phyloP scores from a whole-genome alignment of 2,329 filamentous ascomycete genomes.

The Fusarium palustre region DNA sequence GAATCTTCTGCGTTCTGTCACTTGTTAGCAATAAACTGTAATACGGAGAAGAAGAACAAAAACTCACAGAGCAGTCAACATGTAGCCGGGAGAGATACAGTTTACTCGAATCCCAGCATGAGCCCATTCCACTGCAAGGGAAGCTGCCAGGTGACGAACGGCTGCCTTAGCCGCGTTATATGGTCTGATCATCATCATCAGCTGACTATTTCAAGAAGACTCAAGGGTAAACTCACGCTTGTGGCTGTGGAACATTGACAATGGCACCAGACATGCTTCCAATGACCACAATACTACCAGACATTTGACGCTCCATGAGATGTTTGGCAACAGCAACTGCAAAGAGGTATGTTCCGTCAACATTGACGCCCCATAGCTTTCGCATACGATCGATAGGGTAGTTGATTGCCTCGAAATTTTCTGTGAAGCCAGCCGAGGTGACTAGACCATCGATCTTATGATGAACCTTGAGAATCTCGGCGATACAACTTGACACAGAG shows the following conservation, averaged over 20 bases:
- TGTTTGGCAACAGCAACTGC: slow-evolving; percentile 86
- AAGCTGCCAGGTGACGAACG: slow-evolving; percentile 86
- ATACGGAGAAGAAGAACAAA: accelerated
- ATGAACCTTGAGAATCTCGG: slow-evolving; percentile 68
- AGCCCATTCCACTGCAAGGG: slow-evolving; percentile 94
- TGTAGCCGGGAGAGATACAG: slow-evolving; percentile 94
- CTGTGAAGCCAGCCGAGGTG: slow-evolving; percentile 93
- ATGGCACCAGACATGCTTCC: slow-evolving; percentile 94
- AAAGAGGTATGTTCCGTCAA: slow-evolving; percentile 91
- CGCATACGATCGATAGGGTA: slow-evolving; percentile 92
- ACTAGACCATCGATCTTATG: slow-evolving; percentile 92
- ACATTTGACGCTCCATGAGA: slow-evolving; percentile 81
- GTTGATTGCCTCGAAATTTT: slow-evolving; percentile 90
- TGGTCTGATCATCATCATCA: slow-evolving; percentile 59
- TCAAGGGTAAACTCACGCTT: slow-evolving; percentile 65
- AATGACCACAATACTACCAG: slow-evolving; percentile 91
- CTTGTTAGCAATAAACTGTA: background rate
- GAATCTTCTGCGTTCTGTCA: slow-evolving; percentile 85
- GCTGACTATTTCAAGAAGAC: accelerated
- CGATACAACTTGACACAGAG: slow-evolving; percentile 79
- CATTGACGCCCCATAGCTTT: slow-evolving; percentile 94
- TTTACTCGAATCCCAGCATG: slow-evolving; percentile 89
- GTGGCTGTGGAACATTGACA: slow-evolving; percentile 94
- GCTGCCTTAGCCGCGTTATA: slow-evolving; percentile 96
- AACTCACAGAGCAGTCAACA: slow-evolving; percentile 91